These are phyloP conservation scores for Exophiala sideris DNA, from an alignment of 2,329 filamentous ascomycete species.

Conservation along the genomic window DNA sequence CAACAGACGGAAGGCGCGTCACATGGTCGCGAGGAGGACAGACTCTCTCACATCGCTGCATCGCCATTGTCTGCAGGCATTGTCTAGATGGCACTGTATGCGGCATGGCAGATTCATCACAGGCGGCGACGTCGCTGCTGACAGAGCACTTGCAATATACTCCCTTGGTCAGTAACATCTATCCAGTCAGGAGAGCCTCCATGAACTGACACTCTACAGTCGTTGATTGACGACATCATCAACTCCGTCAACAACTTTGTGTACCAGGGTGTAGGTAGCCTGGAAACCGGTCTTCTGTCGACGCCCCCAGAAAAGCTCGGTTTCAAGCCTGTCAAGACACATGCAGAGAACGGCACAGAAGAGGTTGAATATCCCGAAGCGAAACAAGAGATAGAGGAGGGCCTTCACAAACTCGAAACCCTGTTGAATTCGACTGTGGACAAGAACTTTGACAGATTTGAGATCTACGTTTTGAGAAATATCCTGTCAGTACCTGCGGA, in stretches of 20 bases:
- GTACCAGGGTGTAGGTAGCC: conserved; percentile 81
- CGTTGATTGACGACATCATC: conserved; percentile 95
- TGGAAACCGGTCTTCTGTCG: conserved; percentile 76
- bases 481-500: conserved; percentile 72
- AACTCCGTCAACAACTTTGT: conserved; percentile 93
- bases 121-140: conserved; percentile 59
- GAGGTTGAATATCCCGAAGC: conserved; percentile 50
- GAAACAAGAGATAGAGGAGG: conserved; percentile 77
- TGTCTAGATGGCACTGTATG: neutral
- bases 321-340: conserved; percentile 58
- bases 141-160: conserved; percentile 97
- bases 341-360: conserved; percentile 41
- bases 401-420: conserved; percentile 79
- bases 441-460: conserved; percentile 79
- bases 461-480: conserved; percentile 87
- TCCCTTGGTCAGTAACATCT: conserved; percentile 65
- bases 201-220: conserved; percentile 50
- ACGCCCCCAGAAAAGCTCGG: conserved; percentile 74
- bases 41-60: no score
- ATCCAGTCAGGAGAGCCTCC: neutral
- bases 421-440: conserved; percentile 77
- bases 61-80: no score
- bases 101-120: conserved; percentile 25
- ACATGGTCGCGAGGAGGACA: no score
- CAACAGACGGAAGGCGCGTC: neutral